phyloP scores from a whole-genome alignment of 495 filamentous ascomycete genomes.

The Tuber borchii region DNA sequence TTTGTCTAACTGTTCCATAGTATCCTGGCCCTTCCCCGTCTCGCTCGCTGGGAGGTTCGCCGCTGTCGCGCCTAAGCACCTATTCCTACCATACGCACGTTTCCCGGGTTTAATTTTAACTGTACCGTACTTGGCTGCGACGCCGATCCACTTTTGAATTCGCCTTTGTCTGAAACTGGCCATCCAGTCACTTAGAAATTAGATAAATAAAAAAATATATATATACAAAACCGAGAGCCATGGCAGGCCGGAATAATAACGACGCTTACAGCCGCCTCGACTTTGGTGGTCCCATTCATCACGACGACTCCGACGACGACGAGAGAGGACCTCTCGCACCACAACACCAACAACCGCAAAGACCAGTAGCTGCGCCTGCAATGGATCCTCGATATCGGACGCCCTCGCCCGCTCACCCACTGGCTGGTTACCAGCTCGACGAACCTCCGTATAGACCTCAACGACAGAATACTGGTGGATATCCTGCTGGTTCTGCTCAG shows the following conservation, averaged over 20 bases:
- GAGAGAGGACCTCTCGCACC: slow-evolving; percentile 17
- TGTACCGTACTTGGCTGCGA: not conserved
- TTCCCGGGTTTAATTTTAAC: slow-evolving; percentile 1
- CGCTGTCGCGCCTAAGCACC: slow-evolving; percentile 2
- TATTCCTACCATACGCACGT: not conserved
- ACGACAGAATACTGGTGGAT: slow-evolving; percentile 39
- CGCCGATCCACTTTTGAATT: not conserved
- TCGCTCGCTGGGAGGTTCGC: not conserved
- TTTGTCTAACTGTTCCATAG: slow-evolving; percentile 5
- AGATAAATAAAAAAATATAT: not conserved
- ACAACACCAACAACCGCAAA: slow-evolving; percentile 14
- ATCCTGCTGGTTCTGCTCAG: slow-evolving; percentile 28
- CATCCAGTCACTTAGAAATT: not conserved
- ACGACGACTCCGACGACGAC: slow-evolving; percentile 28
- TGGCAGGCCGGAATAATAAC: slow-evolving; percentile 27
- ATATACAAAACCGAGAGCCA: slow-evolving; percentile 10
- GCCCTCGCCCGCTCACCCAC: slow-evolving; percentile 33
- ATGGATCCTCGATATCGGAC: slow-evolving; percentile 37
- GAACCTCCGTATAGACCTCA: slow-evolving; percentile 34
- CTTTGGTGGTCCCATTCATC: slow-evolving; percentile 29
- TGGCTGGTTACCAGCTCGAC: slow-evolving; percentile 37
- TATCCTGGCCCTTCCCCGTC: not conserved
- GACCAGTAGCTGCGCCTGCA: not conserved
- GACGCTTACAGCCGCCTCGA: slow-evolving; percentile 38
- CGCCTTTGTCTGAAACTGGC: not conserved